These are phyloP conservation scores for Trametes coccinea DNA, from an alignment of 768 basidiomycete genomes.

Conservation along the genomic window DNA sequence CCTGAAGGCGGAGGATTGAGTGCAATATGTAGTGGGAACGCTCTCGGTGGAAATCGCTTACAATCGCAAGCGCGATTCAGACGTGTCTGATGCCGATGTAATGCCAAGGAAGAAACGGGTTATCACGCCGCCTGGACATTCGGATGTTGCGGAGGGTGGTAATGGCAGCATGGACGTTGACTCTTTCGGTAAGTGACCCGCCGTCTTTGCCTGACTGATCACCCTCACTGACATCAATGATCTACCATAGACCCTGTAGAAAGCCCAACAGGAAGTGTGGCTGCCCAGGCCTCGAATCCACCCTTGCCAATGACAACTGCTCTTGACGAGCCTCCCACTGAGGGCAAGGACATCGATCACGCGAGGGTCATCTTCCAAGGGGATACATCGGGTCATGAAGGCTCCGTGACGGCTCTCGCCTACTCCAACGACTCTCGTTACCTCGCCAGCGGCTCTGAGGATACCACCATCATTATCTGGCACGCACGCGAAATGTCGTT, in stretches of 20 bases:
- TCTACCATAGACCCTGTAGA: no score
- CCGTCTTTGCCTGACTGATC: no score
- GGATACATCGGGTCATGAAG: background rate
- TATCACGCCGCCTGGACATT: background rate
- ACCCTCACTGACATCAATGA: no score
- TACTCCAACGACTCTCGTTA: slow-evolving; percentile 38
- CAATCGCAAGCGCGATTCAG: background rate
- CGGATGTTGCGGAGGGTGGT: no score
- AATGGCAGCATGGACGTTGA: no score
- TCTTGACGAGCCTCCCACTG: no score
- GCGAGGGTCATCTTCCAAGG: background rate
- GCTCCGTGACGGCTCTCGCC: slow-evolving; percentile 35
- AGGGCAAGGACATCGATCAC: no score
- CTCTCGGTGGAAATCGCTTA: background rate
- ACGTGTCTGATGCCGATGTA: background rate
- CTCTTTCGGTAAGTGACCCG: no score
- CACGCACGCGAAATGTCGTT: background rate
- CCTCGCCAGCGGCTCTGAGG: slow-evolving; percentile 19
- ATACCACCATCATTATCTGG: slow-evolving; percentile 19
- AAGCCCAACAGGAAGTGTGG: no score
- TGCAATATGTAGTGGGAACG: background rate
- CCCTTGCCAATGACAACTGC: no score
- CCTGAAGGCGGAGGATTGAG: background rate
- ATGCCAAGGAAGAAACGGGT: background rate
- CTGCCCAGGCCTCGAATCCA: no score